These are phyloP conservation scores for Gastrodia elata DNA, from an alignment of 106 monocot species.

Conservation along the genomic window DNA sequence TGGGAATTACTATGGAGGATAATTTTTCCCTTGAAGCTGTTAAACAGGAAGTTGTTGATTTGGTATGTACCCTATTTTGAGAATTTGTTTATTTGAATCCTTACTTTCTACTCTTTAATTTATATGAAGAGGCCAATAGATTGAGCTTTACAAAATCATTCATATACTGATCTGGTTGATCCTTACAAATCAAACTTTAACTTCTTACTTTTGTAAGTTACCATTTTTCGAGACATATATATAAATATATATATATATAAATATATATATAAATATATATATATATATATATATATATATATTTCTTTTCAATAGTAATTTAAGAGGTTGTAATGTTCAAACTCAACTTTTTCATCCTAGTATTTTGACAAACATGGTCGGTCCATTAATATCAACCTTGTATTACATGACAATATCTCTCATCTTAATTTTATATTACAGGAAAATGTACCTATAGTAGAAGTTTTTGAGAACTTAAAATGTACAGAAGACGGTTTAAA, in stretches of 20 bases:
- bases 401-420: slow-evolving; percentile 4
- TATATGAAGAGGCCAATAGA: neutral
- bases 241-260: too few relatives aligned
- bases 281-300: too few relatives aligned
- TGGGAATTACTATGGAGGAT: slow-evolving; percentile 16
- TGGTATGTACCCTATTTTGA: slow-evolving; percentile 15
- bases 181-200: neutral
- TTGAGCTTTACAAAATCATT: neutral
- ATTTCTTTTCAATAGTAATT: too few relatives aligned
- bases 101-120: neutral
- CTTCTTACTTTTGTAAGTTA: too few relatives aligned
- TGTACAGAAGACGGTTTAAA: slow-evolving; percentile 34
- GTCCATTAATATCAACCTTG: neutral
- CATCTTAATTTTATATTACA: slow-evolving; percentile 8
- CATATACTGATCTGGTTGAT: neutral
- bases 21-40: slow-evolving; percentile 28
- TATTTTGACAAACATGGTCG: neutral
- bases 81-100: neutral
- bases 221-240: too few relatives aligned
- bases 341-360: neutral
- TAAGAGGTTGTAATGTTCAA: too few relatives aligned
- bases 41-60: slow-evolving; percentile 35
- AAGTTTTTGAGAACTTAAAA: slow-evolving; percentile 37
- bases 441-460: slow-evolving; percentile 41
- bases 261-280: too few relatives aligned